Base-by-base conservation (phyloP, 2,329 filamentous ascomycete species). In the Epichloe uncinata region DNA sequence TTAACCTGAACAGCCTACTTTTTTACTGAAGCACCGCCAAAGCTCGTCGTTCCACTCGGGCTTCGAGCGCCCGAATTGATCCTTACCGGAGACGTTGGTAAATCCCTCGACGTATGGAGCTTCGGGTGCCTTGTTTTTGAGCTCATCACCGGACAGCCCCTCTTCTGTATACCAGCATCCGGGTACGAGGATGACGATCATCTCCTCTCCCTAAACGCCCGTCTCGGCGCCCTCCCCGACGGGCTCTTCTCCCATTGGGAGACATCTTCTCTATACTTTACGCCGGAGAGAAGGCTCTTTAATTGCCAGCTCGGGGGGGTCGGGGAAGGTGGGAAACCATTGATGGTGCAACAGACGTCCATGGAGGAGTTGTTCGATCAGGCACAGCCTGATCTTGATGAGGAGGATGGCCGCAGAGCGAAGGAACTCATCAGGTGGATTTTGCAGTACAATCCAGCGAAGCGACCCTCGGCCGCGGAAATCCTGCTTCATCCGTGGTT, bases 51-150 rank as follows among this genome's bases (percentile, higher is more conserved):
- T 36, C 60, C 61, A 40, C 43, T 45, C 42, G 58, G 60, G 38
- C 60, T 63, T 42, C 58, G 59, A 33, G 42, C 62, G 46, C 60
- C 61, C 2, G 63, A 63, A 54, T 46, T 60, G 40, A 45, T 64
- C n/a, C 55, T 65, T 41, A 46, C 48, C 11, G 55, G 58, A 30
- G 45, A 47, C 0, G 50, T 61, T 12, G 45, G 58, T 48, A 53
- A 55, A 40, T 55, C 54, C 3, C 43, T 59, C 4, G 61, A 62
- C 42, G 45, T 63, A 20, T 65, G 61, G 62, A 62, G 60, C 48
- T 65, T 63, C 35, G 58, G 62, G 47, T 63, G 60, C 42, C 59
- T 64, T 47, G 34, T 61, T 16, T 64, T 62, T 50, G 57, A 63
- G 53, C 57, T 63, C 22, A 40, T 64, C 22, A 61, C 59, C 12